Percentiles rank a stretch among this genome's conserved stretches.
Conservation (phyloP, 2,329 filamentous ascomycete species). For the Cladosporium cucumerinum region DNA sequence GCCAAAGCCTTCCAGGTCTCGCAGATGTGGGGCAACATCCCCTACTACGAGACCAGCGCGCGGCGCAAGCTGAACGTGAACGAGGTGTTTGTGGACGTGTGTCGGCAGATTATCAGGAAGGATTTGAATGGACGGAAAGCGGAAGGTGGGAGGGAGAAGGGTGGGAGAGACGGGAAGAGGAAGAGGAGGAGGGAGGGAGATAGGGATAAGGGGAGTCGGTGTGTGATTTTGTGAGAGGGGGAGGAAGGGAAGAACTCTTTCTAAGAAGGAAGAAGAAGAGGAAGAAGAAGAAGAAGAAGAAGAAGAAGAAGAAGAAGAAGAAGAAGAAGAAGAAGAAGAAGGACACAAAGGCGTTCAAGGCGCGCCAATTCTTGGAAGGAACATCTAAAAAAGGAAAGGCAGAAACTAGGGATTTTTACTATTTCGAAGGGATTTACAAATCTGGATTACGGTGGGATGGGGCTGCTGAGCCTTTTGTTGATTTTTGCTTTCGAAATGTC, state of each 20-base stretch:
- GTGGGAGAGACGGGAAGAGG: conserved; percentile 1
- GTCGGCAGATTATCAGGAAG: conserved; percentile 37
- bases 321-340: background rate
- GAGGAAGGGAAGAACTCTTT: no score
- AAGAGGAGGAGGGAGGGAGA: conserved; percentile 5
- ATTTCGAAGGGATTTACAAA: background rate
- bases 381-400: background rate
- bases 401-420: background rate
- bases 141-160: background rate
- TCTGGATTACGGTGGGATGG: background rate
- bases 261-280: background rate
- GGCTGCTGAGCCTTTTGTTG: background rate
- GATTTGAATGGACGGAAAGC: conserved; percentile 20
- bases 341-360: background rate
- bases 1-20: conserved; percentile 78
- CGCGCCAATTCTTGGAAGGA: background rate
- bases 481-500: background rate
- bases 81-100: conserved; percentile 65
- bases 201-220: conserved; percentile 17
- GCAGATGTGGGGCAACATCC: conserved; percentile 80
- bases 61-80: conserved; percentile 82
- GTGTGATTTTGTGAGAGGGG: conserved; percentile 22
- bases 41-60: conserved; percentile 88
- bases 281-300: background rate
- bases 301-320: background rate